Evolutionary conservation across 441 rosid genomes (phyloP), one percentile per base, ranked within the genome.

Genomic region (Hypseocharis bilobata): DNA sequence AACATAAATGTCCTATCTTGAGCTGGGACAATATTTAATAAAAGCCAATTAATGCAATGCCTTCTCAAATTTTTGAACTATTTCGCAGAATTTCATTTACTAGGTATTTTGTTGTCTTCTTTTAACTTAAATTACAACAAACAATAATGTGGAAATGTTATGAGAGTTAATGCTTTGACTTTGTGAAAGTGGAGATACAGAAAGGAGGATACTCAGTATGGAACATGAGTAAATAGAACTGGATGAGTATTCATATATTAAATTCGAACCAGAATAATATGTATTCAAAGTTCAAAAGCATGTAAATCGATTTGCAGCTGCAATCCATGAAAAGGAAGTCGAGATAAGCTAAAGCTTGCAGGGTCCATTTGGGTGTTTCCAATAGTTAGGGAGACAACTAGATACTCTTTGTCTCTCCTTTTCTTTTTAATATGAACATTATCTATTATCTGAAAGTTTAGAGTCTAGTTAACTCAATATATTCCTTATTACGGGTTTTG

Each of bases 401-500:
- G 28, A 14, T 10, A 20, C 60, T 42, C 52, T 25, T 13, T 28
- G 6, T 45, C 11, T 27, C 17, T 27, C n/a, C 4, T 14, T 16
- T 61, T 36, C 49, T 3, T 30, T 20, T 6, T 30, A 5, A 59
- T 49, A 17, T 1, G 25, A 49, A 17, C 7, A 49, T 0, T 17
- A 19, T 49, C 55, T 19, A 19, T 54, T 11, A 11, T 54, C 40
- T 27, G 14, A 23, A 26, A 10, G 0, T 42, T 13, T 64, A 4
- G 6, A n/a, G 47, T 51, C 17, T 60, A 22, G n/a, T 29, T 68
- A 59, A 49, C 19, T 28, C 30, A 34, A 54, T 28, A 19, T 51
- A 29, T 47, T 16, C 58, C 62, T 59, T 57, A 11, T 59, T 13
- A 52, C 57, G 29, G 51, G 11, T 27, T 4, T 44, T 66, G 38